Conservation (phyloP, 768 basidiomycete species). For the Favolaschia claudopus region DNA sequence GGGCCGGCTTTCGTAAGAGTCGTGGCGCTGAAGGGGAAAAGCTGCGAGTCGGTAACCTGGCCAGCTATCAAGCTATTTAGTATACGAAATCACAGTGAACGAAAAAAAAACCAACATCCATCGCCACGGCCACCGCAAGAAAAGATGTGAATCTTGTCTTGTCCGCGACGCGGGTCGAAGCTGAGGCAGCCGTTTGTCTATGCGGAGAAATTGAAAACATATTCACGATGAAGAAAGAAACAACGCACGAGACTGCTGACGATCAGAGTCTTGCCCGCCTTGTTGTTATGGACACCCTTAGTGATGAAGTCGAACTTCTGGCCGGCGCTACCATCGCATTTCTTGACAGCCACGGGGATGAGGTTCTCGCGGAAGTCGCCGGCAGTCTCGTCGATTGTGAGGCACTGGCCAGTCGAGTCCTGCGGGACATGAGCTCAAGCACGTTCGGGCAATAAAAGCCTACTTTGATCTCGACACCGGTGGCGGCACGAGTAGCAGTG, state of each 20-base stretch:
- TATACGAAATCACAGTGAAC: background rate
- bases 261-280: background rate
- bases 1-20: constrained; percentile 16
- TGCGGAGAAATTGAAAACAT: background rate
- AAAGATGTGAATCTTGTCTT: constrained; percentile 25
- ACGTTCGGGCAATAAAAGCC: background rate
- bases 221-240: background rate
- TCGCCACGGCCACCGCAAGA: constrained; percentile 29
- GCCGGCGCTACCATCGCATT: constrained; percentile 35
- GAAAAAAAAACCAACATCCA: constrained; percentile 3
- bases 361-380: constrained; percentile 42
- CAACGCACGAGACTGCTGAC: no score
- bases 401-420: constrained; percentile 31
- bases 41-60: constrained; percentile 18
- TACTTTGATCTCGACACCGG: constrained; percentile 35
- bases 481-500: constrained; percentile 38
- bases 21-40: constrained; percentile 24
- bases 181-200: constrained; percentile 25
- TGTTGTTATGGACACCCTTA: constrained; percentile 19
- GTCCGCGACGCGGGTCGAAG: constrained; percentile 25
- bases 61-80: background rate
- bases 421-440: background rate
- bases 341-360: constrained; percentile 35
- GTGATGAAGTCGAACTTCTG: constrained; percentile 41
- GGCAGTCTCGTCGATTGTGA: constrained; percentile 36